A percentile compares a stretch with the other conserved stretches of the same genome.
Conservation (phyloP, 1,139 yeast species). For the Kodamaea sp. region DNA sequence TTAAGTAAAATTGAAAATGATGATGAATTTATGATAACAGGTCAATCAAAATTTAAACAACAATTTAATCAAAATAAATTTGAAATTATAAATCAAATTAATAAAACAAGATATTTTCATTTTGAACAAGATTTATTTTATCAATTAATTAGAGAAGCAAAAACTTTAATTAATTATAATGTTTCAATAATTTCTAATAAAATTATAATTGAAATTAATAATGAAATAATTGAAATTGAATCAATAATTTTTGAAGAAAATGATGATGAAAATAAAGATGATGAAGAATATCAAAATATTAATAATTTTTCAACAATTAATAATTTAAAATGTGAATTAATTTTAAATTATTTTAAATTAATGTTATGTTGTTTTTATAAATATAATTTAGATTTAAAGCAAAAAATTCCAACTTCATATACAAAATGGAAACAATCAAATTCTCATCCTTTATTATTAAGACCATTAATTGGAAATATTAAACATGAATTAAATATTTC, state of each 20-base stretch:
- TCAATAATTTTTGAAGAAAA: slow-evolving; percentile 49
- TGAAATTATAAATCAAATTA: slow-evolving; percentile 49
- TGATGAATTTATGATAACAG: slow-evolving; percentile 48
- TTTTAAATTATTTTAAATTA: slow-evolving; percentile 50
- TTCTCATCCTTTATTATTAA: slow-evolving; percentile 49
- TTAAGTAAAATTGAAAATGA: slow-evolving; percentile 52
- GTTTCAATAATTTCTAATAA: slow-evolving; percentile 66
- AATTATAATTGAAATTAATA: slow-evolving; percentile 58
- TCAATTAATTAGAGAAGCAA: slow-evolving; percentile 74
- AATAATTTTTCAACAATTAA: slow-evolving; percentile 30
- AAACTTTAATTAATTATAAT: slow-evolving; percentile 64
- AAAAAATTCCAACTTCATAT: slow-evolving; percentile 45
- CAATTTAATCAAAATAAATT: slow-evolving; percentile 22
- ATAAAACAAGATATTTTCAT: slow-evolving; percentile 61
- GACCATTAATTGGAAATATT: slow-evolving; percentile 68
- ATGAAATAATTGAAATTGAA: slow-evolving; percentile 70
- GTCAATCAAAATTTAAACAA: slow-evolving; percentile 38
- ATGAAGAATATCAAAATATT: slow-evolving; percentile 35
- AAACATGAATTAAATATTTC: slow-evolving; percentile 55
- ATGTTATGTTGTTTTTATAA: slow-evolving; percentile 61
- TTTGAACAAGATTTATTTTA: slow-evolving; percentile 83
- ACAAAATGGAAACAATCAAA: slow-evolving; percentile 51
- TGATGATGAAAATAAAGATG: slow-evolving; percentile 36
- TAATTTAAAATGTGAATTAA: slow-evolving; percentile 49
- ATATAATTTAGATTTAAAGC: slow-evolving; percentile 46